Base-by-base conservation (phyloP, 768 basidiomycete genomes). In the Phylloporus arenicola region DNA sequence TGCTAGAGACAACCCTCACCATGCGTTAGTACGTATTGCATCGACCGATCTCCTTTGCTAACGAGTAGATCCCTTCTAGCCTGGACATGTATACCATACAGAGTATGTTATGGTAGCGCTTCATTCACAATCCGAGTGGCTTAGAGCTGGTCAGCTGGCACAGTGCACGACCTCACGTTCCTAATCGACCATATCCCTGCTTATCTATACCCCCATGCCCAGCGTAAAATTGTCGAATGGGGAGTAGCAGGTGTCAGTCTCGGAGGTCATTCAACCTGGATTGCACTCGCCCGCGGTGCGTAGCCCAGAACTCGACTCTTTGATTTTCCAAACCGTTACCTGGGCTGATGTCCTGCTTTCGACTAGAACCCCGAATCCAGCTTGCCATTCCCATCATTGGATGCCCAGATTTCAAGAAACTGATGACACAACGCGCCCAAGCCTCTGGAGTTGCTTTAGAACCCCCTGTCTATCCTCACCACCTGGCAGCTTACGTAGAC, bases 231-330 rank as follows among this genome's bases (percentile, higher is more conserved):
- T 33, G 74, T 69, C 6, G 75, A 80, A 49, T 96, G 86, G 84
- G 81, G 81, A 11, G 73, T 86, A 3, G 76, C 80, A 0, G 92
- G 92, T 0, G 75, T 86, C 57, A 88, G 86, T 53, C 78, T 96
- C 1, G 92, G 92, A 1, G 92, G 91, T 0, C 91, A 96, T 63
- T 76, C 88, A 14, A 75, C 87, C 0, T 94, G 92, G 91, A 75
- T 86, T 27, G 71, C 75, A 2, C 75, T 90, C 31, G 61, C 76
- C 19, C 70, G 72, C 55, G 76, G 77, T 72, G 62, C 14, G 63
- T 43, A 10, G 14, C 22, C 22, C 33, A 4, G 17, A 20, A 37
- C n/a, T 16, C 16, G 24, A 20, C 38, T 19, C 12, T 24, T 37
- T 17, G 20, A 12, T 4, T 11, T 14, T 12, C 2, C 17, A 27